Conservation (phyloP, 805 yeast genomes). For the Nakazawaea ishiwadae region DNA sequence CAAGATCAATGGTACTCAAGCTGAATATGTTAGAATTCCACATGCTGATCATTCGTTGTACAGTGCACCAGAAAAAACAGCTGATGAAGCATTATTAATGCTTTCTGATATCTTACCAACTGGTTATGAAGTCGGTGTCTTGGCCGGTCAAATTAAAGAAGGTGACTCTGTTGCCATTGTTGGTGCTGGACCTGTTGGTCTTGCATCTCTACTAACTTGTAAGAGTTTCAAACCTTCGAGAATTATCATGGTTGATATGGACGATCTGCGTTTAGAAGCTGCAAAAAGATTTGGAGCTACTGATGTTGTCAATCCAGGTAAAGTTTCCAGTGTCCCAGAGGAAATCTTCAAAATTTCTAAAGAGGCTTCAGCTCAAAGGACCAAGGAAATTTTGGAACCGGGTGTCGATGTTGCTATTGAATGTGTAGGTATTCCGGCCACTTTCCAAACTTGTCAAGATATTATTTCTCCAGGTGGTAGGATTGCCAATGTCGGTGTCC, state of each 20-base stretch:
- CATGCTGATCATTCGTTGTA: constrained; percentile 37
- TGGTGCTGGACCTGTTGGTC: constrained; percentile 67
- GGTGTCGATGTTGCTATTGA: constrained; percentile 61
- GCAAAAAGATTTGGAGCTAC: constrained; percentile 61
- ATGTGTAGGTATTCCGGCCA: constrained; percentile 61
- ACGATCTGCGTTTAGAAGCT: constrained; percentile 52
- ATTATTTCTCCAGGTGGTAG: constrained; percentile 56
- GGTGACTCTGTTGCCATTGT: constrained; percentile 61
- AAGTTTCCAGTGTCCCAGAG: constrained; percentile 35
- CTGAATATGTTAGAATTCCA: constrained; percentile 55
- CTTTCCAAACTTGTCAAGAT: constrained; percentile 55
- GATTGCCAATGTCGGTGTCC: constrained; percentile 61
- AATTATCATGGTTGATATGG: constrained; percentile 54
- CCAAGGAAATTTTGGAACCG: constrained; percentile 32
- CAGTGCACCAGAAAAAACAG: constrained; percentile 25
- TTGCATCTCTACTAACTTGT: constrained; percentile 55
- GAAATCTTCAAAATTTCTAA: constrained; percentile 29
- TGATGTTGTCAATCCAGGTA: constrained; percentile 47
- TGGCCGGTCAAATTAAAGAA: constrained; percentile 44
- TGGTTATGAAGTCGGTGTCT: constrained; percentile 62
- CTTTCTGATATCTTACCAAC: constrained; percentile 64
- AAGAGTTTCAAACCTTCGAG: constrained; percentile 49
- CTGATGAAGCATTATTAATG: constrained; percentile 50
- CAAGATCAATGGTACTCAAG: constrained; percentile 64
- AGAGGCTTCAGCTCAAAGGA: constrained; percentile 19